These are phyloP conservation scores for Sporobolomyces pararoseus DNA, from an alignment of 768 basidiomycete genomes.

Conservation along the genomic window DNA sequence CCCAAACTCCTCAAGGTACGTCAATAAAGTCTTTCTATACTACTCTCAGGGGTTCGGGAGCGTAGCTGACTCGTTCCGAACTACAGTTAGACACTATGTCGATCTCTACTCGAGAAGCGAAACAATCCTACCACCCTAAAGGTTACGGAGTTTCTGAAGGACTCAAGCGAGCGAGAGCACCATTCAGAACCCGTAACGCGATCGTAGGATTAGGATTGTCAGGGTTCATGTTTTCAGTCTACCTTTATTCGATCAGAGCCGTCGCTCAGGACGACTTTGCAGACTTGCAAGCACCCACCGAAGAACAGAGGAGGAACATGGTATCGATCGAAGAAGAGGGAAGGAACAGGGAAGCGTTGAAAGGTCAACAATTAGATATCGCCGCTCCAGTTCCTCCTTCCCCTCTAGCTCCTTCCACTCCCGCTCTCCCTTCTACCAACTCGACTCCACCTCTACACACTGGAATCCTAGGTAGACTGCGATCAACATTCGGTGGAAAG, in stretches of 20 bases:
- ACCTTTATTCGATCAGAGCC: slow-evolving; percentile 87
- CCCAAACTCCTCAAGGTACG: background rate
- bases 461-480: slow-evolving; percentile 55
- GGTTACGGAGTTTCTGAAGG: slow-evolving; percentile 77
- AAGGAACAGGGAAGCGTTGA: slow-evolving; percentile 12
- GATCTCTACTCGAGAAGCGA: slow-evolving; percentile 21
- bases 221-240: slow-evolving; percentile 73
- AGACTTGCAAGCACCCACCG: slow-evolving; percentile 66
- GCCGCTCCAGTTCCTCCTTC: slow-evolving; percentile 1
- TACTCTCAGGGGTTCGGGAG: too few species aligned
- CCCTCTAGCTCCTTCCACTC: too few species aligned
- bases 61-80: too few species aligned
- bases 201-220: slow-evolving; percentile 69
- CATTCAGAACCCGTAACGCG: slow-evolving; percentile 73
- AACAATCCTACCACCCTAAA: slow-evolving; percentile 36
- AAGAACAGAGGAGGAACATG: slow-evolving; percentile 47
- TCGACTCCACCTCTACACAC: slow-evolving; percentile 34
- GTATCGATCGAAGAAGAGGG: slow-evolving; percentile 51
- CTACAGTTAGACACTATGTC: too few species aligned
- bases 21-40: background rate
- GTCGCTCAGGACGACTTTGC: slow-evolving; percentile 91
- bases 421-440: slow-evolving; percentile 1
- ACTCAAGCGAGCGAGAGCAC: slow-evolving; percentile 77
- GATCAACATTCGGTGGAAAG: slow-evolving; percentile 55
- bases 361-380: slow-evolving; percentile 1